phyloP scores from a whole-genome alignment of 2,329 filamentous ascomycete species.

The Talaromyces sp. region DNA sequence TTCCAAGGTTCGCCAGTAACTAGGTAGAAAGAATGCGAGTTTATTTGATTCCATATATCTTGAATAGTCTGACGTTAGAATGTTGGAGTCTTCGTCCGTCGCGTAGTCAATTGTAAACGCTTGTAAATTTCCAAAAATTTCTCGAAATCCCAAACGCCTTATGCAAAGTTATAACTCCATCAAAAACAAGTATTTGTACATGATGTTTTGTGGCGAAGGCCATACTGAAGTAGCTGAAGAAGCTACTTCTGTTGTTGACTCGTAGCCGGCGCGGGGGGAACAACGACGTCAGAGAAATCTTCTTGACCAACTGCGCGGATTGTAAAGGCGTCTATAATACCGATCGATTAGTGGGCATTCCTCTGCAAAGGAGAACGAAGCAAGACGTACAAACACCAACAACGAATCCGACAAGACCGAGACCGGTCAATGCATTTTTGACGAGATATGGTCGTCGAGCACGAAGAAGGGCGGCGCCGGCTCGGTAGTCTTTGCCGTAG shows the following conservation, averaged over 20 bases:
- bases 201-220: neutral
- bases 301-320: slow-evolving; percentile 89
- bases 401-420: slow-evolving; percentile 69
- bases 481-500: slow-evolving; percentile 82
- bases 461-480: slow-evolving; percentile 82
- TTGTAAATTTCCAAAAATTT: neutral
- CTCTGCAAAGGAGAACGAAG: neutral
- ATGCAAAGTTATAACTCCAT: neutral
- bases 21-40: no score
- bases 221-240: neutral
- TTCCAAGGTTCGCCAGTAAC: no score
- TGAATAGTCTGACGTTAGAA: neutral
- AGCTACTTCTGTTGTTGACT: neutral
- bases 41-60: neutral
- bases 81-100: no score
- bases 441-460: slow-evolving; percentile 87
- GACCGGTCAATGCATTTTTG: slow-evolving; percentile 78
- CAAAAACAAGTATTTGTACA: slow-evolving; percentile 1
- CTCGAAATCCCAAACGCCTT: neutral
- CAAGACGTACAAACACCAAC: slow-evolving; percentile 75
- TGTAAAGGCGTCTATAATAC: slow-evolving; percentile 57
- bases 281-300: slow-evolving; percentile 90
- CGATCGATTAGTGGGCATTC: neutral
- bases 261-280: slow-evolving; percentile 60
- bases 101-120: neutral